These are phyloP conservation scores for Allantophomopsis cytisporea DNA, from an alignment of 2,329 filamentous ascomycete genomes.

Conservation along the genomic window DNA sequence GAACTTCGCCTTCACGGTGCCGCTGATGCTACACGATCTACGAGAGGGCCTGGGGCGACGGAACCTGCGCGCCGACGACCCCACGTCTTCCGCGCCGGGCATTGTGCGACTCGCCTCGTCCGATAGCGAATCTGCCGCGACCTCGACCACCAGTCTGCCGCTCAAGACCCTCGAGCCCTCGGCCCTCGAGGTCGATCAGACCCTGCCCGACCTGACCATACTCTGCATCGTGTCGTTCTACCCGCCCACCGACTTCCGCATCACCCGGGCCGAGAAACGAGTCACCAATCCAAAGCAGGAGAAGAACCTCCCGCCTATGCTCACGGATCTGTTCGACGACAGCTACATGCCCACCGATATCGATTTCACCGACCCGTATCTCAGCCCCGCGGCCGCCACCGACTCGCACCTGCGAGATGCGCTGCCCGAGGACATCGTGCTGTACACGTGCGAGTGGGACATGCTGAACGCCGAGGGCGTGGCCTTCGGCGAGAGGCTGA, in stretches of 20 bases:
- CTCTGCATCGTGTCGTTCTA: conserved; percentile 45
- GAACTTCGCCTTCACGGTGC: conserved; percentile 35
- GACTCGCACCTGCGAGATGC: conserved; percentile 31
- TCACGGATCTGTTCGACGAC: conserved; percentile 51
- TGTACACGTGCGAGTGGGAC: conserved; percentile 51
- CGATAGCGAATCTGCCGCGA: background rate
- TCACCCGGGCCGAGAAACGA: conserved; percentile 39
- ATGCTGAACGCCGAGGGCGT: conserved; percentile 50
- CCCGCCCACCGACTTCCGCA: conserved; percentile 47
- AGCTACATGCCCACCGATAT: conserved; percentile 33
- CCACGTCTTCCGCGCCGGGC: background rate
- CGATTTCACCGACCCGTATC: conserved; percentile 34
- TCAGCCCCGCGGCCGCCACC: conserved; percentile 43
- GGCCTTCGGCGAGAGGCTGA: conserved; percentile 44
- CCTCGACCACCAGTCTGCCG: conserved; percentile 5
- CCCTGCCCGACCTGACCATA: conserved; percentile 29
- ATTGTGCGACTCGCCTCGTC: too few species aligned
- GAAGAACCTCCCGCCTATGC: conserved; percentile 37
- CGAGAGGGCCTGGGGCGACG: conserved; percentile 21
- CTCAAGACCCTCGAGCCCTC: conserved; percentile 17
- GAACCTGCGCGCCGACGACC: conserved; percentile 8
- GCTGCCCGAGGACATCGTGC: conserved; percentile 37
- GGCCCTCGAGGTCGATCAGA: conserved; percentile 14
- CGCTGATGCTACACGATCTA: conserved; percentile 30
- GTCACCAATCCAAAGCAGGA: conserved; percentile 38